Evolutionary conservation across 192 early-diverging fungal species (phyloP), one percentile per base, ranked within the genome.

Genomic region (Mycoemilia scoparia): DNA sequence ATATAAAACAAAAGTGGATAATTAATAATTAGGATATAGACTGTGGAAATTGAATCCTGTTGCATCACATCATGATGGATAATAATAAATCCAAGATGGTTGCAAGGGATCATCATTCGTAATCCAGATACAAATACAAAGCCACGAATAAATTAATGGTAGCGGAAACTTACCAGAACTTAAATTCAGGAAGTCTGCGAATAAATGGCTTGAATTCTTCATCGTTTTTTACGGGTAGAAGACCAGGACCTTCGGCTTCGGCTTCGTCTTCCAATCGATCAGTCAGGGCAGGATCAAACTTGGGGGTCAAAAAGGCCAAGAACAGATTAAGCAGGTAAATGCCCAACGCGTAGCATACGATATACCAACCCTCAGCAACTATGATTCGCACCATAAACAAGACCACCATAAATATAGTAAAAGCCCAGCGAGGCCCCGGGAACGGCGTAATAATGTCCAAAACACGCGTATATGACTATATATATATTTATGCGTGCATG

Each of bases 181-280:
- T 98, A 60, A 98, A 95, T 56, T 98, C 95, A 12, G 95, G 91
- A 36, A 98, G 54, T 39, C 95, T 59, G 41, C 95, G 66, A 41
- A 98, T 88, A 57, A 98, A 98, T 7, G 95, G 95, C 22, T 75
- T 66, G 48, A 98, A 98, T 60, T 98, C 95, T 32, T 98, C 90
- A 44, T 88, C 84, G 9, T 62, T 71, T 41, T 76, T 74, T 17
- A 71, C 81, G 0, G 95, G 95, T 37, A 98, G 54, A 19, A 75
- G 36, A 1, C 58, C 54, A 1, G 70, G 69, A 1, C 71, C 73
- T 10, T 54, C 54, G 8, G 49, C 60, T 30, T 64, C 60, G 25
- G 49, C 60, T 43, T 57, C 60, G 10, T n/a, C n/a, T 11, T 55
- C 59, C 1, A 61, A 38, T 45, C 52, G 49, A 30, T 57, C 58